phyloP scores from a whole-genome alignment of 805 yeast genomes.

The Hanseniaspora mollemarum region DNA sequence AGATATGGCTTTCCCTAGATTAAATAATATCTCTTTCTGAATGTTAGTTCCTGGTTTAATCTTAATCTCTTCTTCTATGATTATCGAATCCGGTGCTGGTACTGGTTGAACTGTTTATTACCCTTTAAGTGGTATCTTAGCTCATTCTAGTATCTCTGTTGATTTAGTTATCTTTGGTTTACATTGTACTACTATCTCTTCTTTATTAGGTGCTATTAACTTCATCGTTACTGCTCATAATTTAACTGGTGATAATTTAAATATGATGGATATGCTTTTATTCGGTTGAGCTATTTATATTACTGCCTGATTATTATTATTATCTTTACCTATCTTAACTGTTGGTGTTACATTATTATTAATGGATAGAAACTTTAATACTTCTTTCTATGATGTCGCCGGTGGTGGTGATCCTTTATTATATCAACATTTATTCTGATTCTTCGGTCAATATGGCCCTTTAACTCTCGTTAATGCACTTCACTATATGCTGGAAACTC shows the following conservation, averaged over 20 bases:
- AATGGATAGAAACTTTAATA: constrained; percentile 18
- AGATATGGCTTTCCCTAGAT: constrained; percentile 22
- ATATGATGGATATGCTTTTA: constrained; percentile 12
- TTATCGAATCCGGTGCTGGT: constrained; percentile 20
- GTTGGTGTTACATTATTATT: constrained; percentile 18
- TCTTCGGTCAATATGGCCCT: constrained; percentile 17
- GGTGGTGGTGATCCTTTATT: constrained; percentile 19
- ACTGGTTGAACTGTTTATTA: constrained; percentile 18
- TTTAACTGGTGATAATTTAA: constrained; percentile 16
- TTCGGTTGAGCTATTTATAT: constrained; percentile 18
- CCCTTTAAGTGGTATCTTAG: constrained; percentile 17
- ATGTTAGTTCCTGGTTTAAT: constrained; percentile 21
- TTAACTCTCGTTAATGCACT: not conserved
- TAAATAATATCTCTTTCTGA: constrained; percentile 22
- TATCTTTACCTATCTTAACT: constrained; percentile 18
- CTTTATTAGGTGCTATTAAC: constrained; percentile 17
- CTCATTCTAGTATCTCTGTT: constrained; percentile 17
- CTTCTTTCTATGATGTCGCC: constrained; percentile 17
- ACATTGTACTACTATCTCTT: constrained; percentile 14
- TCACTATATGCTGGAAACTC: constrained; percentile 9
- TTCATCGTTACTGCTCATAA: constrained; percentile 18
- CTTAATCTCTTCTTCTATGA: constrained; percentile 18
- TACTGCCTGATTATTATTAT: constrained; percentile 16
- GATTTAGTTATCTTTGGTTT: constrained; percentile 16
- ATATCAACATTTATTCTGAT: constrained; percentile 17